Evolutionary conservation across 768 basidiomycete species (phyloP).

Genomic region (Podaxis sp.): DNA sequence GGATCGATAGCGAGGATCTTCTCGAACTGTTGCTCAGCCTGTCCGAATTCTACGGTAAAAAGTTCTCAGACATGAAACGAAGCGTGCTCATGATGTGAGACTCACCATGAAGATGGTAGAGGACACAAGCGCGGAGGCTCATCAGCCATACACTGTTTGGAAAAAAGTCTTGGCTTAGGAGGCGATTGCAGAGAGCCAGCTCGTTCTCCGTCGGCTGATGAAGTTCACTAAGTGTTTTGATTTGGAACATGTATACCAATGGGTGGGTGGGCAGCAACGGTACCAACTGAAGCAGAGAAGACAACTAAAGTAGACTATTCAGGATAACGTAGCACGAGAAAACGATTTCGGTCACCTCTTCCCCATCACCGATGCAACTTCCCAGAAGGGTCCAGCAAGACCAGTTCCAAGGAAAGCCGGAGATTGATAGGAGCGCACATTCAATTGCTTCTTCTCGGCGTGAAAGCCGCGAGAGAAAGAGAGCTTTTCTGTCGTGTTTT

Average conservation of each 20-base stretch:
- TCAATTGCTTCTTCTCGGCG: slow-evolving; percentile 87
- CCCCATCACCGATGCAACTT: slow-evolving; percentile 73
- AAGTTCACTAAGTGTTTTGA: slow-evolving; percentile 85
- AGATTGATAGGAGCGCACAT: slow-evolving; percentile 68
- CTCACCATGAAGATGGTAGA: slow-evolving; percentile 89
- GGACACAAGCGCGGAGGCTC: slow-evolving; percentile 78
- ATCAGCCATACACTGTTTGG: slow-evolving; percentile 82
- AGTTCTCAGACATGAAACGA: slow-evolving; percentile 5
- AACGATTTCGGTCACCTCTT: slow-evolving; percentile 56
- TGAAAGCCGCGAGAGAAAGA: slow-evolving; percentile 76
- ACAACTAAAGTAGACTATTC: slow-evolving; percentile 31
- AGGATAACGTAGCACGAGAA: slow-evolving; percentile 10
- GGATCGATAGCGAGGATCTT: slow-evolving; percentile 78
- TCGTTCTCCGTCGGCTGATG: slow-evolving; percentile 88
- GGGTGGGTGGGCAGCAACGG: slow-evolving; percentile 44
- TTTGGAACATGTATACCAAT: slow-evolving; percentile 67
- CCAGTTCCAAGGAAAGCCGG: slow-evolving; percentile 90
- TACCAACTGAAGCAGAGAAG: slow-evolving; percentile 42
- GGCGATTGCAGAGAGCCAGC: slow-evolving; percentile 71
- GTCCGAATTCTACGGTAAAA: slow-evolving; percentile 67
- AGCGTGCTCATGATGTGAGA: slow-evolving; percentile 9
- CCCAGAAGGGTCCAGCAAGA: slow-evolving; percentile 84
- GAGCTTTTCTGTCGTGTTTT: slow-evolving; percentile 55
- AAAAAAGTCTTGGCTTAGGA: slow-evolving; percentile 69
- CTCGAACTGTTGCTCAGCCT: slow-evolving; percentile 83